Evolutionary conservation across 1,284 basidiomycete genomes (phyloP).

Genomic region (Phylloporus gajari): DNA sequence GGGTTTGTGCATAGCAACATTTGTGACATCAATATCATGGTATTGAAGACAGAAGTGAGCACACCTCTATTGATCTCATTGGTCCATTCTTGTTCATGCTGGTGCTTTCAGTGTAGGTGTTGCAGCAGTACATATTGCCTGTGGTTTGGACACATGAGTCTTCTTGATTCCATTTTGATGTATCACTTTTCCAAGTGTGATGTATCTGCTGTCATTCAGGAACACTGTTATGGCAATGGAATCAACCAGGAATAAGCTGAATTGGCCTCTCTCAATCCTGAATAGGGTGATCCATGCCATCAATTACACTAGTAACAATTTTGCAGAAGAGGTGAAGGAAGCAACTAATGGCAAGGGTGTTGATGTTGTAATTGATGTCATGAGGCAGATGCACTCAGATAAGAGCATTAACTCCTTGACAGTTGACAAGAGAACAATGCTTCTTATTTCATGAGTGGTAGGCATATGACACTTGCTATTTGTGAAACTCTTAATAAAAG

Average conservation of each 20-base stretch:
- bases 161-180: slow-evolving; percentile 12
- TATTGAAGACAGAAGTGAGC: background rate
- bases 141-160: slow-evolving; percentile 77
- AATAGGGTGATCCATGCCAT: slow-evolving; percentile 78
- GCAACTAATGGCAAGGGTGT: slow-evolving; percentile 76
- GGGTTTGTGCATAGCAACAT: background rate
- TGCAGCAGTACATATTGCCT: slow-evolving; percentile 90
- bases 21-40: background rate
- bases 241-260: slow-evolving; percentile 85
- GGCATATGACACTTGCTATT: slow-evolving; percentile 22
- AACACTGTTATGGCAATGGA: slow-evolving; percentile 85
- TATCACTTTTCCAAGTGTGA: slow-evolving; percentile 18
- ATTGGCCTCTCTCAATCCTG: slow-evolving; percentile 75
- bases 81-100: slow-evolving; percentile 89
- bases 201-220: slow-evolving; percentile 49
- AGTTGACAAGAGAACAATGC: slow-evolving; percentile 81
- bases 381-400: slow-evolving; percentile 85
- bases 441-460: slow-evolving; percentile 79
- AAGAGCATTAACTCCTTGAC: slow-evolving; percentile 84
- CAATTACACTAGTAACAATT: slow-evolving; percentile 89
- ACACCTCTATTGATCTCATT: no score
- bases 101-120: slow-evolving; percentile 92
- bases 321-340: slow-evolving; percentile 73
- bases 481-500: slow-evolving; percentile 37
- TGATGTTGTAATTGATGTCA: slow-evolving; percentile 89